These are phyloP conservation scores for Leptographium flavum DNA, from an alignment of 2,329 filamentous ascomycete genomes.

Conservation along the genomic window DNA sequence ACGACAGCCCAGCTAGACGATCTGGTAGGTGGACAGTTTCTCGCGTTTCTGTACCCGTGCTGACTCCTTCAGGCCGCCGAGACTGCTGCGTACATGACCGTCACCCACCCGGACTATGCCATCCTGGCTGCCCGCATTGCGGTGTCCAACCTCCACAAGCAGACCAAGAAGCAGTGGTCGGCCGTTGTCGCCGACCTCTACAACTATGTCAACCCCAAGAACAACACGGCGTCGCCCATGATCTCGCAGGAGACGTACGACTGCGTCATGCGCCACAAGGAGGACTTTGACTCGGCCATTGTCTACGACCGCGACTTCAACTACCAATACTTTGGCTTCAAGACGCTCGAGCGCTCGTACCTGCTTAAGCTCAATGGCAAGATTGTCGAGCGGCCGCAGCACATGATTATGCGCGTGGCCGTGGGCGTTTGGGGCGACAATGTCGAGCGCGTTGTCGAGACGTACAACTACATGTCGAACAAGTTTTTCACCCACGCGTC, in stretches of 20 bases:
- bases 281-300: constrained; percentile 96
- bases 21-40: constrained; percentile 49
- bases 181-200: constrained; percentile 85
- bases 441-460: constrained; percentile 89
- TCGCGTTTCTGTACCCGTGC: not conserved
- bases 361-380: constrained; percentile 90
- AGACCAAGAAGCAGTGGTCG: constrained; percentile 99
- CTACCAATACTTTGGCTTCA: constrained; percentile 99
- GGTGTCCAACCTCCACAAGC: constrained; percentile 98
- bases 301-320: constrained; percentile 99
- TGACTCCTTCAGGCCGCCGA: constrained; percentile 64
- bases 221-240: constrained; percentile 73
- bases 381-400: constrained; percentile 92
- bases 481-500: constrained; percentile 98
- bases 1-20: constrained; percentile 95
- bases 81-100: constrained; percentile 98
- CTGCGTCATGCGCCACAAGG: constrained; percentile 86
- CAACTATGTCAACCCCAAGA: constrained; percentile 93
- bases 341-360: constrained; percentile 95
- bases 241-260: constrained; percentile 86
- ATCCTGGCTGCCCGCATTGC: constrained; percentile 96
- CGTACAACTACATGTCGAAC: constrained; percentile 97
- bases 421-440: constrained; percentile 94
- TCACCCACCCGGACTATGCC: constrained; percentile 97
- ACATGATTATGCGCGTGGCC: constrained; percentile 99